phyloP scores from a whole-genome alignment of 148 eudicot genomes.

The Pharnaceum exiguum region DNA sequence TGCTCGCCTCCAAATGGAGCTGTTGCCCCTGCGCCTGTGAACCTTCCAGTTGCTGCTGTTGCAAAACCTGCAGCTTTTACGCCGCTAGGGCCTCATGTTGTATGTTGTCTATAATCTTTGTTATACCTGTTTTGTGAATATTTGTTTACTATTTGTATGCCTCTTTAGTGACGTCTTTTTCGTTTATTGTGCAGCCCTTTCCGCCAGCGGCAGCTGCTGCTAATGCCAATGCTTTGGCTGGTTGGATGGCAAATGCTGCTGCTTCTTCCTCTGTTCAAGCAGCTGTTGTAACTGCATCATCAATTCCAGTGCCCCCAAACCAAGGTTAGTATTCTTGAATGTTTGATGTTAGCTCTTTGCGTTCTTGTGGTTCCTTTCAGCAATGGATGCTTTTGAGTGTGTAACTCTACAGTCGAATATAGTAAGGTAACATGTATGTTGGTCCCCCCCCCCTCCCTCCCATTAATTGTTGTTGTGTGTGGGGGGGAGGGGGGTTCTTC shows the following conservation, averaged over 20 bases:
- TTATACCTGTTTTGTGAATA: background rate
- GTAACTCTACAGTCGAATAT: too few species aligned
- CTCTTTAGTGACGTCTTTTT: background rate
- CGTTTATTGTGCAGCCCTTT: slow-evolving; percentile 54
- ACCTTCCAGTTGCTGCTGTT: slow-evolving; percentile 61
- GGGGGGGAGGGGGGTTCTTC: too few species aligned
- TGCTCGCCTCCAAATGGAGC: slow-evolving; percentile 77
- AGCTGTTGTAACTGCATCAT: slow-evolving; percentile 84
- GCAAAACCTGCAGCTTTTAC: slow-evolving; percentile 70
- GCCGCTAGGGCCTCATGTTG: slow-evolving; percentile 78
- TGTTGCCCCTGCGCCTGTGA: slow-evolving; percentile 60
- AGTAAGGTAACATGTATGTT: too few species aligned
- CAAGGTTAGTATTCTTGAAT: slow-evolving; percentile 48
- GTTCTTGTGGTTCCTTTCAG: too few species aligned
- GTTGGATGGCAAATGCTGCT: slow-evolving; percentile 93
- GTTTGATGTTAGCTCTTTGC: too few species aligned
- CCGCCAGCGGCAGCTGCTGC: slow-evolving; percentile 72
- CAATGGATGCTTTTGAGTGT: too few species aligned
- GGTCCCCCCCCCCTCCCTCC: too few species aligned
- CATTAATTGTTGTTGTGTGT: too few species aligned
- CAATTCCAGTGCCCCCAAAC: slow-evolving; percentile 65
- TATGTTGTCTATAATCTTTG: slow-evolving; percentile 25
- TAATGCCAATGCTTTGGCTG: slow-evolving; percentile 84
- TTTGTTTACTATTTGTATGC: background rate
- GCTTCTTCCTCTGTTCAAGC: slow-evolving; percentile 90